Evolutionary conservation across 2,329 filamentous ascomycete genomes (phyloP).

Genomic region (Penicillium hesseltinei): DNA sequence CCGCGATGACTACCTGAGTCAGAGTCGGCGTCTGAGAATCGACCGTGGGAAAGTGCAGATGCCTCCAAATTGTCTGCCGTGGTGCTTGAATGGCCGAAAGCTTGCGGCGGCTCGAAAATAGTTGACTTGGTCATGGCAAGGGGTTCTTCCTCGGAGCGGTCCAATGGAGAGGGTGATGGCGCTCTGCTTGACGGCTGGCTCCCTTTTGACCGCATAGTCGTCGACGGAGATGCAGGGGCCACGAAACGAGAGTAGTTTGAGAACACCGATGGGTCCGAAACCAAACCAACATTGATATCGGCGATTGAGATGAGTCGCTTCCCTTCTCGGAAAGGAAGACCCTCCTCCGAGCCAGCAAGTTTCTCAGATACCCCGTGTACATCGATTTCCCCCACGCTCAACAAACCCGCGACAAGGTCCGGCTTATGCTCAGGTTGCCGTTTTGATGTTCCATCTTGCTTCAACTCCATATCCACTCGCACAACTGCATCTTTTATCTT

Average conservation of each 20-base stretch:
- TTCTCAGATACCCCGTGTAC: constrained; percentile 32
- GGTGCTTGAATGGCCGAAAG: neutral
- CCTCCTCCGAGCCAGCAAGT: constrained; percentile 20
- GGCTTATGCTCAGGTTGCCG: constrained; percentile 35
- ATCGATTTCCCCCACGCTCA: constrained; percentile 37
- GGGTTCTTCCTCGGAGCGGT: constrained; percentile 26
- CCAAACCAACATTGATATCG: constrained; percentile 46
- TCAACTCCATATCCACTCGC: constrained; percentile 50
- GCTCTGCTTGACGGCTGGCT: constrained; percentile 30
- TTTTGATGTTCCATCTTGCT: constrained; percentile 39
- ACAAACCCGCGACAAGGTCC: constrained; percentile 37
- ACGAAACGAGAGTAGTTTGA: constrained; percentile 44
- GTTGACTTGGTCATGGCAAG: constrained; percentile 40
- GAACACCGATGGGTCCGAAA: constrained; percentile 51
- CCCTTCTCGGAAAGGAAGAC: constrained; percentile 29
- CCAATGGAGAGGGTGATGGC: constrained; percentile 28
- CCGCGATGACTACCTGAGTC: constrained; percentile 33
- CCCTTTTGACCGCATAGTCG: constrained; percentile 34
- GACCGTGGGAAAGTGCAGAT: constrained; percentile 39
- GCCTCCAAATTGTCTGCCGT: constrained; percentile 21
- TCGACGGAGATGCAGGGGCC: constrained; percentile 32
- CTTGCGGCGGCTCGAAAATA: constrained; percentile 34
- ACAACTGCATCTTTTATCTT: constrained; percentile 53
- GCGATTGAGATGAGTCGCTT: constrained; percentile 48
- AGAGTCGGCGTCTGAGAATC: constrained; percentile 44